Conservation (phyloP, 495 filamentous ascomycete species). For the Cercophora newfieldiana region DNA sequence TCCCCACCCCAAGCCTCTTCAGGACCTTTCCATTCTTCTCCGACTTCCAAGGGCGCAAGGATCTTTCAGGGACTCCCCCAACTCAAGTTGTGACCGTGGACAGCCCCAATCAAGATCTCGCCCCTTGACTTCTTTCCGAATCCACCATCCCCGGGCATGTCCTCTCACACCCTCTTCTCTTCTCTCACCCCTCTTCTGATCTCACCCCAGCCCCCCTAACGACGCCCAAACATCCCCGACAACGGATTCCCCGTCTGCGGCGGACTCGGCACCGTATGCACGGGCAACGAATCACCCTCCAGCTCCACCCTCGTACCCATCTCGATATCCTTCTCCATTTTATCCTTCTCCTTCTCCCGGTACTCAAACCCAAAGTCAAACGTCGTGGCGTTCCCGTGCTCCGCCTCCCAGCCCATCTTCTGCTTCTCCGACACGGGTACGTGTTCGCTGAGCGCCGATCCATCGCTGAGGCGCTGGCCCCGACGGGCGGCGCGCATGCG, state of each 20-base stretch:
- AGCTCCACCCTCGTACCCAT: background rate
- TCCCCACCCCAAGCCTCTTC: background rate
- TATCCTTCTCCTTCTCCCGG: slow-evolving; percentile 8
- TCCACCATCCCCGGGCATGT: background rate
- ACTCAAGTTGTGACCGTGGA: too few species aligned
- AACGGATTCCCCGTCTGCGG: background rate
- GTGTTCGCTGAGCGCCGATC: background rate
- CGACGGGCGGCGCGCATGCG: background rate
- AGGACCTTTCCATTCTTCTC: too few species aligned
- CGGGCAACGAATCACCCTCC: slow-evolving; percentile 12
- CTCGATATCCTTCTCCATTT: slow-evolving; percentile 5
- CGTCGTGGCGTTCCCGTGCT: slow-evolving; percentile 25
- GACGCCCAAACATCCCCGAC: background rate
- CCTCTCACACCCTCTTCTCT: too few species aligned
- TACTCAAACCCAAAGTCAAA: slow-evolving; percentile 31
- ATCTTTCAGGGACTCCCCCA: too few species aligned
- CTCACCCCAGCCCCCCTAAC: background rate
- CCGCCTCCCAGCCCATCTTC: slow-evolving; percentile 32
- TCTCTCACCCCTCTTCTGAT: too few species aligned
- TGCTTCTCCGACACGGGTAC: slow-evolving; percentile 13
- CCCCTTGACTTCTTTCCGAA: too few species aligned
- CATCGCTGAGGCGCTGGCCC: background rate
- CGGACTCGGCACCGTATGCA: background rate
- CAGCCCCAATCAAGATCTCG: too few species aligned
- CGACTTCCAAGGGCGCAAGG: too few species aligned